Percentiles rank a stretch among this genome's conserved stretches.
phyloP scores from a whole-genome alignment of 306 rosid species.

The Sphenostylis stenocarpa region DNA sequence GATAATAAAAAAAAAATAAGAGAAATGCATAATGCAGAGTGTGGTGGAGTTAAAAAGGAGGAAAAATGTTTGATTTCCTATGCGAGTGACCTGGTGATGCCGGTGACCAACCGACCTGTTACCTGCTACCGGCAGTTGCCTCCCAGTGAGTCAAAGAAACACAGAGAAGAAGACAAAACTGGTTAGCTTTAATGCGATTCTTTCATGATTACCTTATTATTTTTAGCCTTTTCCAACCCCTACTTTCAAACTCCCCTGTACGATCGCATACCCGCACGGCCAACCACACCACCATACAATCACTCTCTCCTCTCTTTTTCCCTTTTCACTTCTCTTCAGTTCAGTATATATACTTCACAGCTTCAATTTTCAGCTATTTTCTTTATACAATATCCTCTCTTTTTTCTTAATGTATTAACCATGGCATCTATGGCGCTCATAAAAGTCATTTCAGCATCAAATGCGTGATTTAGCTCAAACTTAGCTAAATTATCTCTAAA shows the following conservation, averaged over 20 bases:
- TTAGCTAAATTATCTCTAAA: no score
- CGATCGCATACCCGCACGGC: constrained; percentile 44
- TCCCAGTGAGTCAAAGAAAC: constrained; percentile 24
- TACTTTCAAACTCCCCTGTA: constrained; percentile 47
- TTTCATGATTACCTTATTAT: constrained; percentile 80
- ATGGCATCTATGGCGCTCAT: no score
- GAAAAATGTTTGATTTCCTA: constrained; percentile 23
- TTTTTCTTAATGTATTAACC: no score
- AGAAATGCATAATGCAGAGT: not conserved
- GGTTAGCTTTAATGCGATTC: constrained; percentile 45
- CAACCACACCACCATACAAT: not conserved
- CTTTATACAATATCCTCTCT: no score
- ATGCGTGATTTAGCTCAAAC: no score
- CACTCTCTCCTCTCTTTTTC: not conserved
- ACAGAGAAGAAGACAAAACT: constrained; percentile 42
- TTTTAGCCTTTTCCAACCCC: constrained; percentile 59
- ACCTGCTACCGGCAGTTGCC: constrained; percentile 50
- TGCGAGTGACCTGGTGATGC: constrained; percentile 41
- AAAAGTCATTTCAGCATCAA: no score
- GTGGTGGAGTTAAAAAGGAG: not conserved
- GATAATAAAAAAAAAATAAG: not conserved
- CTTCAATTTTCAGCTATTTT: no score
- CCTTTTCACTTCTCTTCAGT: not conserved
- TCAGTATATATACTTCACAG: no score
- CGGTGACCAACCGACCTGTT: constrained; percentile 47